A percentile compares a stretch with the other conserved stretches of the same genome.
phyloP scores from a whole-genome alignment of 345 rosid genomes.

The Hibiscus mutabilis region DNA sequence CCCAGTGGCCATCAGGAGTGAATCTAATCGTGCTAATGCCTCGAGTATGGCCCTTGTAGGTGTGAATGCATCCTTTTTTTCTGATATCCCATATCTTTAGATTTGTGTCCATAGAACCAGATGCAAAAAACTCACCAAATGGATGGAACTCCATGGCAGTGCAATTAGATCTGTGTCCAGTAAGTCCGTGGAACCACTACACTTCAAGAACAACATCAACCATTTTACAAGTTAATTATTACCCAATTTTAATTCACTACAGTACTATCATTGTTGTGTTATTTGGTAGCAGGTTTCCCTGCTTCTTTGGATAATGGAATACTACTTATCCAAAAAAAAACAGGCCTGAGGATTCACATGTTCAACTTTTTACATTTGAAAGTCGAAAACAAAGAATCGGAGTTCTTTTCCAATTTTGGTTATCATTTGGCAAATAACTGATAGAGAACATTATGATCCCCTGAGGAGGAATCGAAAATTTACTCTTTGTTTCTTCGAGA shows the following conservation, averaged over 20 bases:
- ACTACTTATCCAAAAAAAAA: no score
- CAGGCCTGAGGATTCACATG: no score
- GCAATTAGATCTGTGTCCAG: conserved; percentile 92
- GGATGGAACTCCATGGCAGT: conserved; percentile 94
- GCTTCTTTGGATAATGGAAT: neutral
- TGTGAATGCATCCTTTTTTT: conserved; percentile 90
- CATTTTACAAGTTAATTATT: conserved; percentile 30
- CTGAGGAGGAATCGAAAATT: conserved; percentile 20
- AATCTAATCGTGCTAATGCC: conserved; percentile 74
- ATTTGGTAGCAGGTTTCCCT: neutral
- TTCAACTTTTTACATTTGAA: no score
- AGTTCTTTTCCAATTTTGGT: no score
- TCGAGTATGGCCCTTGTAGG: conserved; percentile 84
- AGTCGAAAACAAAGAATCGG: no score
- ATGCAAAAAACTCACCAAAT: conserved; percentile 94
- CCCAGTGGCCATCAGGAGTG: conserved; percentile 99
- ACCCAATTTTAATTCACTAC: neutral
- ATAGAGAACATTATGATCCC: neutral
- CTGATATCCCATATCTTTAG: conserved; percentile 92
- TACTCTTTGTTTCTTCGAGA: conserved; percentile 75
- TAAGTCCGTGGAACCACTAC: conserved; percentile 98
- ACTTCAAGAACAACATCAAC: conserved; percentile 66
- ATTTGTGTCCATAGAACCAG: conserved; percentile 80
- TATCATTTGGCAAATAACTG: no score
- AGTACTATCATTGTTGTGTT: neutral